Evolutionary conservation across 805 yeast genomes (phyloP).

Genomic region (Kuraishia hungarica): DNA sequence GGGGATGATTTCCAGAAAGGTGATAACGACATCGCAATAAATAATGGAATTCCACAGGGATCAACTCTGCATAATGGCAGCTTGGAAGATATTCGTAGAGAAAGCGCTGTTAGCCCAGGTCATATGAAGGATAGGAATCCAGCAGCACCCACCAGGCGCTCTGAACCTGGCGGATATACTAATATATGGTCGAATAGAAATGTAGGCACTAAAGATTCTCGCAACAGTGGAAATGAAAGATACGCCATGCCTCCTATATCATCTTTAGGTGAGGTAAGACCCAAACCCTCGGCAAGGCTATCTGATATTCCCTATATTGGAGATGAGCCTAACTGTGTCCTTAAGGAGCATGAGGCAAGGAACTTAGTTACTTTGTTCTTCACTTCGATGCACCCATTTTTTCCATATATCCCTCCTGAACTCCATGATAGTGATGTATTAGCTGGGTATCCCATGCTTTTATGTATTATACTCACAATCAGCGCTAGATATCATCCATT

Average conservation of each 20-base stretch:
- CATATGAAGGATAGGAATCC: neutral
- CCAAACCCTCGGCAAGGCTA: conserved; percentile 36
- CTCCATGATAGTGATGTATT: conserved; percentile 57
- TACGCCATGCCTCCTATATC: conserved; percentile 35
- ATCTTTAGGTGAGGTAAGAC: conserved; percentile 32
- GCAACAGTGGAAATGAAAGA: conserved; percentile 13
- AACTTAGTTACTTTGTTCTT: conserved; percentile 55
- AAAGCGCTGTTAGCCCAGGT: neutral
- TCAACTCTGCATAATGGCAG: neutral
- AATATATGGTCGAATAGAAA: neutral
- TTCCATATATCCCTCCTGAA: conserved; percentile 77
- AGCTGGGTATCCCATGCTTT: conserved; percentile 70
- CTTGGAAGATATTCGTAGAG: neutral
- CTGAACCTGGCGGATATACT: neutral
- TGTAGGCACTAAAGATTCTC: neutral
- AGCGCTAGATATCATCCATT: conserved; percentile 69
- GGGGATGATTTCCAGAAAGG: neutral
- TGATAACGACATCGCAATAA: neutral
- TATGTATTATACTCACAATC: conserved; percentile 76
- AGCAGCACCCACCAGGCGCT: neutral
- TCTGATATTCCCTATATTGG: conserved; percentile 63
- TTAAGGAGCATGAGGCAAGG: conserved; percentile 57
- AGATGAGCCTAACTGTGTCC: conserved; percentile 20
- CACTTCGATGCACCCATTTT: conserved; percentile 78
- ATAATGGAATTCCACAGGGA: neutral